These are phyloP conservation scores for Hypsizygus marmoreus DNA, from an alignment of 768 basidiomycete species.

Conservation along the genomic window DNA sequence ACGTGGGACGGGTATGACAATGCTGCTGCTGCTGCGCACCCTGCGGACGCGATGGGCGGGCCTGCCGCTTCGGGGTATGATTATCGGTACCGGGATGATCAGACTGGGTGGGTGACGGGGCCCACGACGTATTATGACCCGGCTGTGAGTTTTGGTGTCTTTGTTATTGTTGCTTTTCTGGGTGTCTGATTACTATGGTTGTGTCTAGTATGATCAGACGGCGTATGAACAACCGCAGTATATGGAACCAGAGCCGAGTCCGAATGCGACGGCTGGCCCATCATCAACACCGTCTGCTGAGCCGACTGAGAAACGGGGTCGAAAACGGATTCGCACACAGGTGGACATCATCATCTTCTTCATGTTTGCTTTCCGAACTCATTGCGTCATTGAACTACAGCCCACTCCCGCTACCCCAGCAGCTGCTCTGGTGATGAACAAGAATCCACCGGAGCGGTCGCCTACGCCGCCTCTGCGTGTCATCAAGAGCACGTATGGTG, in stretches of 20 bases:
- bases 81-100: constrained; percentile 67
- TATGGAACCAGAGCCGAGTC: constrained; percentile 55
- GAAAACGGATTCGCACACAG: constrained; percentile 67
- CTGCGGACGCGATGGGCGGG: constrained; percentile 48
- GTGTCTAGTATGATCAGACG: constrained; percentile 53
- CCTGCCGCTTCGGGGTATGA: constrained; percentile 49
- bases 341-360: constrained; percentile 22
- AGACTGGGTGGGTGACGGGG: constrained; percentile 47
- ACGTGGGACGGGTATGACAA: constrained; percentile 63
- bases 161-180: not conserved
- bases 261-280: constrained; percentile 41
- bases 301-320: constrained; percentile 56
- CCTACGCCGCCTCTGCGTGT: constrained; percentile 83
- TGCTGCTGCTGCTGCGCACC: constrained; percentile 25
- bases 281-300: constrained; percentile 30
- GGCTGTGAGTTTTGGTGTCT: constrained; percentile 37
- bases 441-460: constrained; percentile 71
- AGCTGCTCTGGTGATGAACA: constrained; percentile 65
- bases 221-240: constrained; percentile 57
- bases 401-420: constrained; percentile 66
- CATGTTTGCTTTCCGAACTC: constrained; percentile 5
- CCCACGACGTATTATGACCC: constrained; percentile 60
- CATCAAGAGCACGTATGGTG: constrained; percentile 88
- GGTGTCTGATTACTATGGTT: constrained; percentile 1
- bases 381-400: constrained; percentile 29